Base-by-base conservation (phyloP, 306 rosid genomes). In the Sicyos edulis region DNA sequence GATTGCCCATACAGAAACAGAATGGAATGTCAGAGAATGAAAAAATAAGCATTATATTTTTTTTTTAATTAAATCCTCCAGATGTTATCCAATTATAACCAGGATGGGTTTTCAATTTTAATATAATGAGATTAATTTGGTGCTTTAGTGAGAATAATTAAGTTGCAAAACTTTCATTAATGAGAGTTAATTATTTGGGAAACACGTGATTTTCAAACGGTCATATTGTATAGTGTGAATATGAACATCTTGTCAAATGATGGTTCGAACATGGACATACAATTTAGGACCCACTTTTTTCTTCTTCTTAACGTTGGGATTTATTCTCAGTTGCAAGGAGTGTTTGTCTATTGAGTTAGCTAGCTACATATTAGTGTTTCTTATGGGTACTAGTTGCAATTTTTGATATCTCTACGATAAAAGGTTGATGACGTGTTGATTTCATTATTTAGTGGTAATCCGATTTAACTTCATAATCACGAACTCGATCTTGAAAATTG, bases 1-100 rank as follows among this genome's bases (percentile, higher is more conserved):
- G 21, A 34, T 34, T 64, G 70, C 70, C 70, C 70, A 64, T 64
- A 64, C 70, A 29, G 52, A 17, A 40, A n/a, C 70, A 37, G 52
- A 61, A 40, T 5, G 52, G 70, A 64, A 40, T 64, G 70, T 64
- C 52, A 64, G 70, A 64, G 16, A 40, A 9, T 64, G 9, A 64
- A 64, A 64, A 8, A 64, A 52, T 16, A 52, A 6, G 9, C n/a
- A 55, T 6, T 0, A 37, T 37, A 37, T 26, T 1, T 19, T 1
- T 10, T 0, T 45, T 8, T n/a, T 54, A 15, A 54, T 54, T 54
- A n/a, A 54, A 19, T 8, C 58, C 24, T 54, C 24, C 58, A 7
- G 4, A 54, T 54, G 12, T 54, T 17, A 53, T 5, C 0, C 10
- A n/a, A n/a, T 51, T 50, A 50, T 54, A 54, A 54, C 2, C 57